Evolutionary conservation across 2,329 filamentous ascomycete genomes (phyloP).

Genomic region (Aspergillus neotritici): DNA sequence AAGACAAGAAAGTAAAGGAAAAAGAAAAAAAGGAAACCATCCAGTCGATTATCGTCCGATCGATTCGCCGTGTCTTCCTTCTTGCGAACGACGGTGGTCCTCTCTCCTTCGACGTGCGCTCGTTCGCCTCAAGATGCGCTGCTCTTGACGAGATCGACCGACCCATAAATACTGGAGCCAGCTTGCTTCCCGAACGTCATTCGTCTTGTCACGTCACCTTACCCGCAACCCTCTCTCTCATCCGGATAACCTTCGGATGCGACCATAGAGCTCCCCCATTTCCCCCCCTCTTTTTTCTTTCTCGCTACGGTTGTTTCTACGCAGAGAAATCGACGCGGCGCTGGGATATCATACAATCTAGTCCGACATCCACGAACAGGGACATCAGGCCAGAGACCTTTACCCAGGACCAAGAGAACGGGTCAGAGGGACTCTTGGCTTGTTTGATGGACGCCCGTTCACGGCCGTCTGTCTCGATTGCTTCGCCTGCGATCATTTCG

Average conservation of each 20-base stretch:
- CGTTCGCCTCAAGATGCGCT: slow-evolving; percentile 21
- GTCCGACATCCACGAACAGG: too few species aligned
- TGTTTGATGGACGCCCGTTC: slow-evolving; percentile 7
- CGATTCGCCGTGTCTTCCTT: slow-evolving; percentile 6
- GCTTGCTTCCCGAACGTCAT: slow-evolving; percentile 29
- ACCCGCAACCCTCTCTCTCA: slow-evolving; percentile 7
- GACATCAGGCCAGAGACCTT: too few species aligned
- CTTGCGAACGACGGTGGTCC: slow-evolving; percentile 5
- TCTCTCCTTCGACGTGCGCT: slow-evolving; percentile 6
- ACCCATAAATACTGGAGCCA: slow-evolving; percentile 18
- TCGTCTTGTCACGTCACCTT: slow-evolving; percentile 28
- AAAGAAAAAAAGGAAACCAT: slow-evolving; percentile 4
- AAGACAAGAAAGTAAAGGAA: too few species aligned
- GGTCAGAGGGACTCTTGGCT: slow-evolving; percentile 3
- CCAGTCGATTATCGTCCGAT: slow-evolving; percentile 5
- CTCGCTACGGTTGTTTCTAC: too few species aligned
- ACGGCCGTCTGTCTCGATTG: slow-evolving; percentile 7
- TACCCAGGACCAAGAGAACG: slow-evolving; percentile 2
- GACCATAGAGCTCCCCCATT: too few species aligned
- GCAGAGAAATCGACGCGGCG: too few species aligned
- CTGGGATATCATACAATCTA: too few species aligned
- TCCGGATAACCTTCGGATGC: too few species aligned
- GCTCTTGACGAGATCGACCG: slow-evolving; percentile 24
- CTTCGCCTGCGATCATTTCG: slow-evolving; percentile 11
- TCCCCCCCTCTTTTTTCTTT: too few species aligned